Evolutionary conservation across 306 rosid species (phyloP).

Genomic region (Erythrophleum fordii): DNA sequence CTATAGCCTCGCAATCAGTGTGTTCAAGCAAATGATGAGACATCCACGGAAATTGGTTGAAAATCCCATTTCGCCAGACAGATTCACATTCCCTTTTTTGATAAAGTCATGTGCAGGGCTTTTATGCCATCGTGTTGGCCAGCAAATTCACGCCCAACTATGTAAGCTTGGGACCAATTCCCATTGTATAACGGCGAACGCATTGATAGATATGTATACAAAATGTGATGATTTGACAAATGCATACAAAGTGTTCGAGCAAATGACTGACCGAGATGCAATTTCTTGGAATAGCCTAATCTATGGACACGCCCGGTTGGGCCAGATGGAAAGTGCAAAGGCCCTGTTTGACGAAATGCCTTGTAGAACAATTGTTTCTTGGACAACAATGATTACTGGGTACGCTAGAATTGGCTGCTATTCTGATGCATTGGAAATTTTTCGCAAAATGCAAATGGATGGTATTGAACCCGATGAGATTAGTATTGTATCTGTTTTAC

Average conservation of each 20-base stretch:
- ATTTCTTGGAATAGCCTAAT: constrained; percentile 78
- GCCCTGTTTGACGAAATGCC: constrained; percentile 73
- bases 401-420: constrained; percentile 59
- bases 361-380: constrained; percentile 71
- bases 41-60: constrained; percentile 10
- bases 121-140: constrained; percentile 49
- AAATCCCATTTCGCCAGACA: constrained; percentile 48
- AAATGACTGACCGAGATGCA: constrained; percentile 61
- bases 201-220: constrained; percentile 64
- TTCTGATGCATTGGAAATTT: constrained; percentile 65
- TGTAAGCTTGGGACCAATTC: constrained; percentile 59
- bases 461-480: constrained; percentile 79
- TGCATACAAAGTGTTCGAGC: constrained; percentile 64
- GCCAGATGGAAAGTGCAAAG: constrained; percentile 65
- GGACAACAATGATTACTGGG: constrained; percentile 83
- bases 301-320: constrained; percentile 64
- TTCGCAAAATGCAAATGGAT: constrained; percentile 67
- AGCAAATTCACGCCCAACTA: constrained; percentile 69
- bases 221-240: constrained; percentile 58
- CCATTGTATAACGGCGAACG: constrained; percentile 57
- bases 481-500: constrained; percentile 70
- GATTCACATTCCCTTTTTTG: constrained; percentile 76
- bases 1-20: constrained; percentile 41
- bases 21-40: constrained; percentile 63
- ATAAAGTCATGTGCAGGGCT: constrained; percentile 68